phyloP scores from a whole-genome alignment of 2,329 filamentous ascomycete species.

The Pezicula radicicola region DNA sequence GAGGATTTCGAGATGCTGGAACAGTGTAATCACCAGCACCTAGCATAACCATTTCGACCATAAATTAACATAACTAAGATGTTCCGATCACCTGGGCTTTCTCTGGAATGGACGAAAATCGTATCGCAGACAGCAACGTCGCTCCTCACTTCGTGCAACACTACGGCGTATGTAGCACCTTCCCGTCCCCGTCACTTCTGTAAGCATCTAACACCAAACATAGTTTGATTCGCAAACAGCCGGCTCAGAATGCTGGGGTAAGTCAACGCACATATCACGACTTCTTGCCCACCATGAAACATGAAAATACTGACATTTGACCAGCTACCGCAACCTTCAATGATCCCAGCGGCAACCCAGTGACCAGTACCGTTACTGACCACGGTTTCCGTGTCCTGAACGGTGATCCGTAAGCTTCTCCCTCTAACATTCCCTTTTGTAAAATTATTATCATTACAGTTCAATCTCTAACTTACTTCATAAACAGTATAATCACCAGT shows the following conservation, averaged over 20 bases:
- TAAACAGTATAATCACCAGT: neutral
- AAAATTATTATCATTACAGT: neutral
- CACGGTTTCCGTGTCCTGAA: slow-evolving; percentile 11
- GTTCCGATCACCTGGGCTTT: slow-evolving; percentile 4
- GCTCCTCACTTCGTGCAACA: slow-evolving; percentile 4
- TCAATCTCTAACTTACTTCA: neutral
- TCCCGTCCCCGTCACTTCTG: neutral
- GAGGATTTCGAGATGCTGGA: neutral
- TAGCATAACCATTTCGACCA: neutral
- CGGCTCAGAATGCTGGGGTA: slow-evolving; percentile 5
- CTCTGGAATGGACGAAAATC: neutral
- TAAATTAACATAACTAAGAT: neutral
- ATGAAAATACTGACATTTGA: neutral
- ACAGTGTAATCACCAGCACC: neutral
- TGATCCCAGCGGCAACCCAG: neutral
- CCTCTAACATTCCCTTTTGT: neutral
- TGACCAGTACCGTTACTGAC: slow-evolving; percentile 4
- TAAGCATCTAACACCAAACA: neutral
- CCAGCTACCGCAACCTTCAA: slow-evolving; percentile 2
- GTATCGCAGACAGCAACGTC: neutral
- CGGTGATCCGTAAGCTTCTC: slow-evolving; percentile 6
- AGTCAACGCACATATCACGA: neutral
- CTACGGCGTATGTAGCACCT: slow-evolving; percentile 1
- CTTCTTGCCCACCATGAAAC: neutral
- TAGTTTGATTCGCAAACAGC: slow-evolving; percentile 11